Conservation (phyloP, 176 grass and related monocot genomes). For the Saccharum officinarum region DNA sequence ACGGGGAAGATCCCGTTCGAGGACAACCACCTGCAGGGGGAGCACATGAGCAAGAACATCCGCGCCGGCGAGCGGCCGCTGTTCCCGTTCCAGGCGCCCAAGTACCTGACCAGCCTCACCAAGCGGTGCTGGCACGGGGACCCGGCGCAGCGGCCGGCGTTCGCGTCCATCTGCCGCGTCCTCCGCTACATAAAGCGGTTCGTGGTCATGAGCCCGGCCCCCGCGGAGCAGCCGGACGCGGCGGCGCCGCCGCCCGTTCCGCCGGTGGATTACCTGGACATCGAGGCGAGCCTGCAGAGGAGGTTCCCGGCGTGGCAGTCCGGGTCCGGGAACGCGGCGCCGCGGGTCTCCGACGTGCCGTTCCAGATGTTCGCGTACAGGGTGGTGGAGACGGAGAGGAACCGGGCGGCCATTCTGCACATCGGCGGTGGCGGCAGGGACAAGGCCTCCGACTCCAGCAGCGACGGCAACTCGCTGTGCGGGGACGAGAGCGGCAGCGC, state of each 20-base stretch:
- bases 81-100: constrained; percentile 81
- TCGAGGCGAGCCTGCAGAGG: constrained; percentile 60
- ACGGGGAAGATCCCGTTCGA: constrained; percentile 95
- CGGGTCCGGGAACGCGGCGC: not conserved
- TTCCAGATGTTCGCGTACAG: constrained; percentile 95
- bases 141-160: constrained; percentile 73
- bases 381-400: constrained; percentile 71
- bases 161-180: constrained; percentile 75
- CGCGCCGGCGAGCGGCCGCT: constrained; percentile 72
- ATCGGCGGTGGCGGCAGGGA: constrained; percentile 36
- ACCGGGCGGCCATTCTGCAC: constrained; percentile 27
- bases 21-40: constrained; percentile 85
- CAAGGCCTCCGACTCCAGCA: constrained; percentile 64
- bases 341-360: constrained; percentile 56
- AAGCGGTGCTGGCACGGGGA: constrained; percentile 85
- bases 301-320: constrained; percentile 40
- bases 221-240: constrained; percentile 47
- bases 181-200: constrained; percentile 86
- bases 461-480: constrained; percentile 60
- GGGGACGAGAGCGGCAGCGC: constrained; percentile 45
- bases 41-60: constrained; percentile 97
- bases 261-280: constrained; percentile 58
- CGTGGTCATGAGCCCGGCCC: constrained; percentile 65
- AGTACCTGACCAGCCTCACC: constrained; percentile 71
- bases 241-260: not conserved